Evolutionary conservation across 2,329 filamentous ascomycete genomes (phyloP), one percentile per base, ranked within the genome.

Genomic region (Epichloe coenophiala): DNA sequence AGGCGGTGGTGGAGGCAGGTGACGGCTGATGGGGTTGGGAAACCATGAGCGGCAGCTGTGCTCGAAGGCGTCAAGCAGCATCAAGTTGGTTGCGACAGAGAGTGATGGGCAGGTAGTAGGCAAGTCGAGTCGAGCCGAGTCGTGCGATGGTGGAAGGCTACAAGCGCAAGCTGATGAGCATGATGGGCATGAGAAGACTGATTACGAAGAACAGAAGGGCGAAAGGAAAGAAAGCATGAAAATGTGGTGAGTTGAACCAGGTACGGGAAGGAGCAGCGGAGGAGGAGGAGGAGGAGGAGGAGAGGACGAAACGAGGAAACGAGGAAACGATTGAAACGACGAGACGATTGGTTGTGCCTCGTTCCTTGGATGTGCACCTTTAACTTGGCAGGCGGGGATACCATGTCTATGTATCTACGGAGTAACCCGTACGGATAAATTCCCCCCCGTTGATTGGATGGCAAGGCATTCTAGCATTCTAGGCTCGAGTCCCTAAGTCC

Each of bases 21-120:
- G 57, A 49, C 49, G 59, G 57, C 49, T 64, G 68, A 55, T 81
- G 77, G 60, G 76, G 72, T 67, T 81, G 79, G 64, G 80, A 83
- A 65, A 83, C 78, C 79, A 83, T 83, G 65, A 63, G 68, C 60
- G 52, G 51, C 51, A 45, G 50, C 37, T 47, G 39, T 50, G 21
- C n/a, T 43, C 33, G 39, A 44, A 21, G 35, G 19, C 40, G 44
- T 49, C 21, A 45, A 47, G 37, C 17, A 36, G 39, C 47, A 45
- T 45, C 33, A 38, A n/a, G 36, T 38, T 38, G 36, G 13, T 6
- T 38, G 36, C 7, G 36, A 38, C 36, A n/a, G 15, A 38, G 4
- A 38, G 31, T 31, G 9, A 9, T 23, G 5, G 21, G 21, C 4
- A 38, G 36, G 13, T 13, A n/a, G 36, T 4, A 38, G 36, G 15